Evolutionary conservation across 2,329 filamentous ascomycete species (phyloP).

Genomic region (Mycosphaerella arachidis): DNA sequence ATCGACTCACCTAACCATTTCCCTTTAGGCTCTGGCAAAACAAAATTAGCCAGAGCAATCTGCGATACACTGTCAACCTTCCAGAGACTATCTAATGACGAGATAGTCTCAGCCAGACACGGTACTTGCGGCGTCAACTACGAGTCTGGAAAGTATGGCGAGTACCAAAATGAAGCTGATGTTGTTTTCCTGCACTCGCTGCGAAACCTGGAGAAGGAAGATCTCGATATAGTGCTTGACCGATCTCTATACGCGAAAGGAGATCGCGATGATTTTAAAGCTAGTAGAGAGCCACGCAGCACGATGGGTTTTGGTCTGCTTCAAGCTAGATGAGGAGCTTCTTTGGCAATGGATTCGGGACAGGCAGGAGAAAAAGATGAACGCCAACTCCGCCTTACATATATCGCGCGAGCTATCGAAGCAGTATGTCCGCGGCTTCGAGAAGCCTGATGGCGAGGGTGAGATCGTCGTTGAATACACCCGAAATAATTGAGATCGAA

Average conservation of each 20-base stretch:
- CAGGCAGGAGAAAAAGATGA: not conserved
- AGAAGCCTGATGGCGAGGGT: conserved; percentile 5
- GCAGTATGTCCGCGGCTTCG: conserved; percentile 8
- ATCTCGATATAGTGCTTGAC: conserved; percentile 4
- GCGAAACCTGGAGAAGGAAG: not conserved
- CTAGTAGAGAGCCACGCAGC: conserved; percentile 2
- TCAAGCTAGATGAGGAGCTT: conserved; percentile 4
- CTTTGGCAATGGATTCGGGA: conserved; percentile 3
- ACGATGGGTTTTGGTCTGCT: conserved; percentile 5
- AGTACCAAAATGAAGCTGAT: conserved; percentile 7
- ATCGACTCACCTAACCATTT: not conserved
- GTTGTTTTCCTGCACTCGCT: not conserved
- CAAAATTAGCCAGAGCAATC: conserved; percentile 4
- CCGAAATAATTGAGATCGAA: not conserved
- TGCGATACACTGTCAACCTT: not conserved
- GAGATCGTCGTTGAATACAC: conserved; percentile 8
- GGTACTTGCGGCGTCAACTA: conserved; percentile 10
- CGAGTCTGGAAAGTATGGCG: not conserved
- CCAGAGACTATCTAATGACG: conserved; percentile 7
- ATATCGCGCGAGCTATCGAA: conserved; percentile 8
- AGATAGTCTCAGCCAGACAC: conserved; percentile 7
- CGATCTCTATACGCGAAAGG: conserved; percentile 9
- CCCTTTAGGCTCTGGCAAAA: conserved; percentile 9
- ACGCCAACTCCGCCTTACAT: conserved; percentile 9
- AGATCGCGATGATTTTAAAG: conserved; percentile 10